A percentile compares a stretch with the other conserved stretches of the same genome.
phyloP scores from a whole-genome alignment of 2,329 filamentous ascomycete species.

The Pseudogymnoascus sp. region DNA sequence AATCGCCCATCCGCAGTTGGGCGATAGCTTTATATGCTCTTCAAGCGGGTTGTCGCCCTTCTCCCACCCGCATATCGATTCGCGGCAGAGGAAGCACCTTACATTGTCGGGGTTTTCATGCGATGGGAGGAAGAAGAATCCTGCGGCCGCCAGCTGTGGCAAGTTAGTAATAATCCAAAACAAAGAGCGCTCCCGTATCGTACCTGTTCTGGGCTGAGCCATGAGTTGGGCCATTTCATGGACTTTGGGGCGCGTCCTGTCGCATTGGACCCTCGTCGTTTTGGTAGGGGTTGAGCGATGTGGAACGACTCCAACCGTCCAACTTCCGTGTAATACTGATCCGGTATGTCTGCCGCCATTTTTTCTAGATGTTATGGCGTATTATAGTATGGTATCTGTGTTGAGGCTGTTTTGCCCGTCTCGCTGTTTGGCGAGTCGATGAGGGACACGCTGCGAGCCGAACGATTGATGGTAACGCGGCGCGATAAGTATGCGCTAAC shows the following conservation, averaged over 20 bases:
- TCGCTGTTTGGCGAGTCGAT: conserved; percentile 4
- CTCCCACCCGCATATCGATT: conserved; percentile 88
- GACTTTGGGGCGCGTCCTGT: conserved; percentile 49
- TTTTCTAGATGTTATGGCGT: background rate
- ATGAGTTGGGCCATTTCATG: conserved; percentile 70
- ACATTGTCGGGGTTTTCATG: conserved; percentile 76
- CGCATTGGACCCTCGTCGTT: conserved; percentile 62
- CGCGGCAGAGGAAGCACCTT: conserved; percentile 77
- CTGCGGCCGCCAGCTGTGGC: conserved; percentile 72
- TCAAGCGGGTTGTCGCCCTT: conserved; percentile 70
- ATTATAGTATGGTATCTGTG: background rate
- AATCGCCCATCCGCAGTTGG: conserved; percentile 80
- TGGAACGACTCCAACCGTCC: conserved; percentile 77
- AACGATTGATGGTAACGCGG: background rate
- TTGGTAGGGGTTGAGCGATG: conserved; percentile 50
- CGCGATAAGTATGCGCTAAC: background rate
- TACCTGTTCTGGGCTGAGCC: conserved; percentile 57
- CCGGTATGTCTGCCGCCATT: conserved; percentile 29
- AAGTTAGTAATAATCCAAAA: conserved; percentile 14
- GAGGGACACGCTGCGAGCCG: background rate
- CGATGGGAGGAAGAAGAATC: conserved; percentile 80
- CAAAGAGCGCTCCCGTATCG: background rate
- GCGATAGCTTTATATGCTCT: conserved; percentile 79
- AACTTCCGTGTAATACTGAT: conserved; percentile 55
- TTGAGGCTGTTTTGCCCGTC: background rate